Conservation (phyloP, 805 yeast species). For the Suhomyces emberorum region DNA sequence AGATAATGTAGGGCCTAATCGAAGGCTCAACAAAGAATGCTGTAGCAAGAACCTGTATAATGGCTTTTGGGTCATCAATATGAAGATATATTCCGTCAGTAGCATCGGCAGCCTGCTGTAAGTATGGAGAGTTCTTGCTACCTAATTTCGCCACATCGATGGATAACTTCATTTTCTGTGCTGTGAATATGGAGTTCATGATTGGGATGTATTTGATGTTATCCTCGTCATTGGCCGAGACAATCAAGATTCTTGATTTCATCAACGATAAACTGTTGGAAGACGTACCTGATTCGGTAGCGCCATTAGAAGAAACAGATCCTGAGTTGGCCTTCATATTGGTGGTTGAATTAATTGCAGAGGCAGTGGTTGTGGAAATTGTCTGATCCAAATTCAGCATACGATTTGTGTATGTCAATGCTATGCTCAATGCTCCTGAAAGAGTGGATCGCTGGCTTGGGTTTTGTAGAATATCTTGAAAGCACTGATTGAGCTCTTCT, state of each 20-base stretch:
- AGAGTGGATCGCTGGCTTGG: slow-evolving; percentile 28
- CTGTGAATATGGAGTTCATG: slow-evolving; percentile 95
- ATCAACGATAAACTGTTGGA: slow-evolving; percentile 24
- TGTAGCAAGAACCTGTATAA: slow-evolving; percentile 76
- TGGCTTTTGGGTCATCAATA: slow-evolving; percentile 65
- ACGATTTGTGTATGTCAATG: slow-evolving; percentile 76
- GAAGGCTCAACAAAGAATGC: slow-evolving; percentile 87
- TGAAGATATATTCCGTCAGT: slow-evolving; percentile 84
- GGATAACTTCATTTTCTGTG: slow-evolving; percentile 86
- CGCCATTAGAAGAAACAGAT: slow-evolving; percentile 11
- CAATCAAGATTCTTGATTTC: slow-evolving; percentile 43
- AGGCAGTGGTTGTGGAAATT: slow-evolving; percentile 42
- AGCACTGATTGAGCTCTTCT: slow-evolving; percentile 49
- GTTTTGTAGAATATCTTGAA: slow-evolving; percentile 18
- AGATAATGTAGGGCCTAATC: slow-evolving; percentile 66
- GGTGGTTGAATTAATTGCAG: slow-evolving; percentile 41
- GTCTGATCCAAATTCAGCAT: slow-evolving; percentile 48
- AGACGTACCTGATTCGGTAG: slow-evolving; percentile 11
- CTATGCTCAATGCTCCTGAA: slow-evolving; percentile 79
- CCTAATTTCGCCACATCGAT: slow-evolving; percentile 87
- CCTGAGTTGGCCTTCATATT: slow-evolving; percentile 14
- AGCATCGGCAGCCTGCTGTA: slow-evolving; percentile 95
- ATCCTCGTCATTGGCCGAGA: slow-evolving; percentile 68
- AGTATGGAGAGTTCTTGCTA: slow-evolving; percentile 60
- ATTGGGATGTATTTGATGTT: slow-evolving; percentile 84